Evolutionary conservation across 352 stramenopile species (phyloP).

Genomic region (Pythium oligandrum): DNA sequence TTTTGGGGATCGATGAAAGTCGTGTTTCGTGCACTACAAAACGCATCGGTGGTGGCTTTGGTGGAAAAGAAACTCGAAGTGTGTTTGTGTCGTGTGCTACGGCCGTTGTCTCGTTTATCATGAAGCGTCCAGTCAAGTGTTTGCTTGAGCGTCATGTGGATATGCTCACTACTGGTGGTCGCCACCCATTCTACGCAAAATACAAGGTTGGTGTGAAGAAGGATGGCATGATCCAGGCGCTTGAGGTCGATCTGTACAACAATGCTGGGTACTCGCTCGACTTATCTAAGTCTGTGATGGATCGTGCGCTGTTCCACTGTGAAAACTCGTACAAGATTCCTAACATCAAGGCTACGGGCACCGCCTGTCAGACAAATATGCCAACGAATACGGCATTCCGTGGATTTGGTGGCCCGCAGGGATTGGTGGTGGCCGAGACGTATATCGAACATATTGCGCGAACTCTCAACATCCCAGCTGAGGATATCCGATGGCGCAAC

Average conservation of each 20-base stretch:
- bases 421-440: constrained; percentile 88
- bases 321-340: constrained; percentile 95
- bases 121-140: constrained; percentile 87
- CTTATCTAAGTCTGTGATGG: constrained; percentile 92
- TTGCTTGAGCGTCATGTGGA: constrained; percentile 93
- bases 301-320: constrained; percentile 94
- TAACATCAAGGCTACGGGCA: constrained; percentile 83
- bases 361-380: constrained; percentile 93
- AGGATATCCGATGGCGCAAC: constrained; percentile 84
- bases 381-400: constrained; percentile 95
- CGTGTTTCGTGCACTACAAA: constrained; percentile 92
- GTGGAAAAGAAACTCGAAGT: constrained; percentile 93
- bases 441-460: constrained; percentile 95
- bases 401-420: constrained; percentile 94
- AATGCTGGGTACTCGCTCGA: constrained; percentile 95
- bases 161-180: constrained; percentile 91
- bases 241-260: constrained; percentile 93
- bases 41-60: constrained; percentile 95
- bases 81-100: constrained; percentile 90
- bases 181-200: constrained; percentile 92
- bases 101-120: constrained; percentile 87
- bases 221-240: constrained; percentile 83
- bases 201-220: constrained; percentile 89
- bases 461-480: constrained; percentile 57
- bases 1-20: constrained; percentile 86